These are phyloP conservation scores for Pseudopyrenochaeta lycopersici DNA, from an alignment of 2,329 filamentous ascomycete species.

Conservation along the genomic window DNA sequence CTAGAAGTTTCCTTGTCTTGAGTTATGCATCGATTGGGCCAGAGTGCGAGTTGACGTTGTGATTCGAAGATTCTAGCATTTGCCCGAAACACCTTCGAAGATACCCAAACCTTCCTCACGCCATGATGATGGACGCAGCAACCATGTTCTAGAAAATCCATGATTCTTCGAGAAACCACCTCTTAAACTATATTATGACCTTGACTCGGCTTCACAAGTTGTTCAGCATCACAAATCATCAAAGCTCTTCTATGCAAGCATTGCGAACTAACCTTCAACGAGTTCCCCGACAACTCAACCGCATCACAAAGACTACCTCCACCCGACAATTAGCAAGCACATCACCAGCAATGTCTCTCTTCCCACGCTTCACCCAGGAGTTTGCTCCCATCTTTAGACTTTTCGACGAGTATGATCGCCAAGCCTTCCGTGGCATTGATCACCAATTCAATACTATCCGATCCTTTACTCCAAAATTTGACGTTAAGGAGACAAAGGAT, in stretches of 20 bases:
- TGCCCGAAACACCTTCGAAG: slow-evolving; percentile 31
- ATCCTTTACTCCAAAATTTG: slow-evolving; percentile 79
- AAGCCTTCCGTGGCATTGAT: slow-evolving; percentile 39
- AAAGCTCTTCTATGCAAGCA: slow-evolving; percentile 47
- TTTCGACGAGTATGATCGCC: slow-evolving; percentile 57
- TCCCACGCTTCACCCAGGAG: slow-evolving; percentile 53
- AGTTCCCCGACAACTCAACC: slow-evolving; percentile 42
- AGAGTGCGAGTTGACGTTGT: slow-evolving; percentile 1
- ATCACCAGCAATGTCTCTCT: slow-evolving; percentile 51
- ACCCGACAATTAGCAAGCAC: slow-evolving; percentile 31
- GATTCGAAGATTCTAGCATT: slow-evolving; percentile 33
- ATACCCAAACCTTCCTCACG: slow-evolving; percentile 25
- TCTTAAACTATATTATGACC: slow-evolving; percentile 39
- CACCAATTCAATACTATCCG: slow-evolving; percentile 46
- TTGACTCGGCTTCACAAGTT: slow-evolving; percentile 9
- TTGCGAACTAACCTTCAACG: slow-evolving; percentile 42
- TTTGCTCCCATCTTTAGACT: slow-evolving; percentile 58
- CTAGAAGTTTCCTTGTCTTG: slow-evolving; percentile 5
- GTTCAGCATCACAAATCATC: slow-evolving; percentile 41
- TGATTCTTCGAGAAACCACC: slow-evolving; percentile 40
- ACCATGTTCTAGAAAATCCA: slow-evolving; percentile 8
- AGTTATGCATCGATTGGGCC: slow-evolving; percentile 1
- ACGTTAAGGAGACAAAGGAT: slow-evolving; percentile 74
- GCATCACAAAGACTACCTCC: slow-evolving; percentile 37
- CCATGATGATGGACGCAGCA: slow-evolving; percentile 14